Base-by-base conservation (phyloP, 2,329 filamentous ascomycete species). In the Rasamsonia emersonii region DNA sequence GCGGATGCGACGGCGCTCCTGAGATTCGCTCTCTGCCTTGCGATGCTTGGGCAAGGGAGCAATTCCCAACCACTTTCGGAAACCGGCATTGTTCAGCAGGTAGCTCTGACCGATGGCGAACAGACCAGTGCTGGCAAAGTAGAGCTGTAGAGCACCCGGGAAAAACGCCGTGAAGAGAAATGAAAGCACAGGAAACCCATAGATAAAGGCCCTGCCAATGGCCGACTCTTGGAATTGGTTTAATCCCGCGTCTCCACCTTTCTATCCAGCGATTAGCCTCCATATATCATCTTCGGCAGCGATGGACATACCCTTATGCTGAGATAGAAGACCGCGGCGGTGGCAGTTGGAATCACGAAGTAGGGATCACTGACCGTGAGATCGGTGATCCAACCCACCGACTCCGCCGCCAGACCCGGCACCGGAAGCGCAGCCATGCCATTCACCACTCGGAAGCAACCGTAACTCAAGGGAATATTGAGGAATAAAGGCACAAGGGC, bases 351-450 rank as follows among this genome's bases (percentile, higher is more conserved):
- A 18, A 96, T 62, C 24, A 91, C 56, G 45, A 75, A 89, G 47
- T 70, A 79, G 0, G 91, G 89, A 57, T 98, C 91, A 2, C 73
- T 57, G 14, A 77, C 52, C 0, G 85, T 79, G 40, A 98, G 59
- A 55, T 96, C 82, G 2, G 65, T 61, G 44, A 96, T 73, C 91
- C 91, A 98, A 24, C 78, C 61, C 20, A 78, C 61, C 3, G 83
- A 79, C 18, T 82, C 83, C 1, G 62, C 64, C 46, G 83, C 73
- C 42, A 96, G 58, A 1, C 76, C 79, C 0, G 89, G 89, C 4
- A 95, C 85, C 3, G 89, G 89, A 28, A 96, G 63, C 14, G 67
- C 57, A 1, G 75, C 60, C 82, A 94, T 93, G 44, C 71, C 78
- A 32, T 75, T 71, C 41, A 93, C 57, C 27, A 89, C 66, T 38